Conservation (phyloP, 2,329 filamentous ascomycete genomes). For the Fusarium caatingaense region DNA sequence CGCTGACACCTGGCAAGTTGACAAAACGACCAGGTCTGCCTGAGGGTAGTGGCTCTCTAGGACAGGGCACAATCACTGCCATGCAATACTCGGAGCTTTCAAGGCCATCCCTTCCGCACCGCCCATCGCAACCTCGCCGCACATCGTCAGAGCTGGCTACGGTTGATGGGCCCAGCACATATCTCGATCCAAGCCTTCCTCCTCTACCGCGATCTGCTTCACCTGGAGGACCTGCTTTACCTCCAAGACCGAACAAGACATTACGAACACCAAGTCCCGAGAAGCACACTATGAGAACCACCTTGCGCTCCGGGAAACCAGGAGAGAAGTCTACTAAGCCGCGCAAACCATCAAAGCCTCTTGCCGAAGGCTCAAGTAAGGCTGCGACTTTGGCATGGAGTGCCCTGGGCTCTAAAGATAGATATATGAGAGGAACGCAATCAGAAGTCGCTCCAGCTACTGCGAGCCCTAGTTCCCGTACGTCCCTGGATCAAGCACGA, state of each 20-base stretch:
- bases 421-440: conserved; percentile 43
- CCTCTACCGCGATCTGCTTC: conserved; percentile 49
- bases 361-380: conserved; percentile 68
- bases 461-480: conserved; percentile 38
- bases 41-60: conserved; percentile 72
- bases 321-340: conserved; percentile 56
- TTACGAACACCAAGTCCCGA: conserved; percentile 68
- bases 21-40: conserved; percentile 37
- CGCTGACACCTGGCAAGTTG: conserved; percentile 37
- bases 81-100: conserved; percentile 84
- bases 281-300: conserved; percentile 71
- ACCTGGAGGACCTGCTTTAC: conserved; percentile 45
- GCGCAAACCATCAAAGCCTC: conserved; percentile 56
- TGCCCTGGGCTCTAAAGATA: conserved; percentile 57
- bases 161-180: conserved; percentile 49
- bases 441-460: conserved; percentile 41
- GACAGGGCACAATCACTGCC: conserved; percentile 83
- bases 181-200: conserved; percentile 29
- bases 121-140: conserved; percentile 67
- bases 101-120: conserved; percentile 69
- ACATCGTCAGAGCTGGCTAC: conserved; percentile 63
- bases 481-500: conserved; percentile 49
- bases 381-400: conserved; percentile 74
- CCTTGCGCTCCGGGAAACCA: conserved; percentile 63
- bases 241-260: conserved; percentile 52